Evolutionary conservation across 495 filamentous ascomycete genomes (phyloP).

Genomic region (Talaromyces adpressus): DNA sequence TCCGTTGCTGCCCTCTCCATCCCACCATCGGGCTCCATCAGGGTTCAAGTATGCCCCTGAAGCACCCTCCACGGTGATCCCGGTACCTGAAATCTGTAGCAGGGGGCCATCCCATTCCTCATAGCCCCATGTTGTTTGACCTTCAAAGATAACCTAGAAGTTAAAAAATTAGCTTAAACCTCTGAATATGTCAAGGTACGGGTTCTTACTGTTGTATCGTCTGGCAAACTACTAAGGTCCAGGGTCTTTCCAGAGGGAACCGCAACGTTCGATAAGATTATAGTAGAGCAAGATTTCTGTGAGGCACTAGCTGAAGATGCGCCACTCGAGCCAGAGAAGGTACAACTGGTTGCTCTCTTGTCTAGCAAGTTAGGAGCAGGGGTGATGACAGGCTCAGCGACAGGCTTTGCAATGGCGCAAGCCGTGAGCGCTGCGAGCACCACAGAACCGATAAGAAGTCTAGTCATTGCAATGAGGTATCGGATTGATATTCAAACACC

Average conservation of each 20-base stretch:
- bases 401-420: slow-evolving; percentile 12
- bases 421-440: slow-evolving; percentile 11
- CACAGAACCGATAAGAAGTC: background rate
- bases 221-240: slow-evolving; percentile 34
- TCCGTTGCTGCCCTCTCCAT: slow-evolving; percentile 42
- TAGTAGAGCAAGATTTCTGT: slow-evolving; percentile 37
- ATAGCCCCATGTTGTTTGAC: slow-evolving; percentile 43
- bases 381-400: slow-evolving; percentile 19
- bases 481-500: background rate
- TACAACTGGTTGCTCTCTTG: slow-evolving; percentile 24
- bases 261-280: slow-evolving; percentile 32
- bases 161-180: background rate
- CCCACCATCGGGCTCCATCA: slow-evolving; percentile 44
- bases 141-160: slow-evolving; percentile 39
- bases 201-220: slow-evolving; percentile 34
- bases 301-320: slow-evolving; percentile 28
- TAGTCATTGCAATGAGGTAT: background rate
- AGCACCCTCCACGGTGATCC: slow-evolving; percentile 40
- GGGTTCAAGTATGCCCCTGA: slow-evolving; percentile 36
- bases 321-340: slow-evolving; percentile 26
- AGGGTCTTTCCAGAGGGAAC: slow-evolving; percentile 43
- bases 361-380: slow-evolving; percentile 12
- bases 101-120: slow-evolving; percentile 44
- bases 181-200: slow-evolving; percentile 13
- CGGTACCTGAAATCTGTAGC: slow-evolving; percentile 38